Evolutionary conservation across 495 filamentous ascomycete species (phyloP).

Genomic region (Hypoxylon crocopeplum): DNA sequence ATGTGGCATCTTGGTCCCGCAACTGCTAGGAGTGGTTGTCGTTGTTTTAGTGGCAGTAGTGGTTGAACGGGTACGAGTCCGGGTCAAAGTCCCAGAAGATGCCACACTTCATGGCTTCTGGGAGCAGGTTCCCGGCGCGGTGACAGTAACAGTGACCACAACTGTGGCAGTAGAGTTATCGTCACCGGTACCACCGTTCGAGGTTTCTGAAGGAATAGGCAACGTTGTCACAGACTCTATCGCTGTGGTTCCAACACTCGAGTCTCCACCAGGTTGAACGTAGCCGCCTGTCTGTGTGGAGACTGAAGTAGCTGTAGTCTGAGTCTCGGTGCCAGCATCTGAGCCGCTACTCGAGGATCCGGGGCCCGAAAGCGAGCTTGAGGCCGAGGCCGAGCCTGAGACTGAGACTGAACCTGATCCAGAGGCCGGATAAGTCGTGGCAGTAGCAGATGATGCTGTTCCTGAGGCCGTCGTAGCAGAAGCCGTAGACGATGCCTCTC

Average conservation of each 20-base stretch:
- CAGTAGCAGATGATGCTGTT: not conserved
- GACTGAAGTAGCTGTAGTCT: conserved; percentile 7
- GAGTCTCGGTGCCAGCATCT: conserved; percentile 20
- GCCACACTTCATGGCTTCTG: conserved; percentile 33
- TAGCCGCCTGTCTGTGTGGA: conserved; percentile 34
- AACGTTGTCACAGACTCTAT: conserved; percentile 13
- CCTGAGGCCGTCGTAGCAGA: not conserved
- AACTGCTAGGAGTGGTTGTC: conserved; percentile 5
- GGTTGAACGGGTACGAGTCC: conserved; percentile 15
- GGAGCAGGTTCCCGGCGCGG: conserved; percentile 28
- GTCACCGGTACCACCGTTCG: conserved; percentile 3
- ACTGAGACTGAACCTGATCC: conserved; percentile 12
- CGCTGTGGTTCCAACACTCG: conserved; percentile 6
- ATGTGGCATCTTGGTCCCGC: conserved; percentile 7
- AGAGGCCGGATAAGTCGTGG: not conserved
- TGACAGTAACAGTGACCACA: conserved; percentile 37
- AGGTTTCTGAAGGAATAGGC: conserved; percentile 19
- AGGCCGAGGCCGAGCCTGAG: conserved; percentile 8
- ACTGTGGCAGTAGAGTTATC: conserved; percentile 26
- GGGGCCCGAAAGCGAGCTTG: conserved; percentile 20
- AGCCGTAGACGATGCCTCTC: conserved; percentile 3
- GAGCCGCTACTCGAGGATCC: conserved; percentile 7
- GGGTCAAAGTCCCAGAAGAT: conserved; percentile 8
- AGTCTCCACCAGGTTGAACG: conserved; percentile 30
- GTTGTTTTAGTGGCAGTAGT: conserved; percentile 23